Percentiles rank a stretch among this genome's conserved stretches.
These are phyloP conservation scores for Trichoderma guizhouense DNA, from an alignment of 2,329 filamentous ascomycete genomes.

Conservation along the genomic window DNA sequence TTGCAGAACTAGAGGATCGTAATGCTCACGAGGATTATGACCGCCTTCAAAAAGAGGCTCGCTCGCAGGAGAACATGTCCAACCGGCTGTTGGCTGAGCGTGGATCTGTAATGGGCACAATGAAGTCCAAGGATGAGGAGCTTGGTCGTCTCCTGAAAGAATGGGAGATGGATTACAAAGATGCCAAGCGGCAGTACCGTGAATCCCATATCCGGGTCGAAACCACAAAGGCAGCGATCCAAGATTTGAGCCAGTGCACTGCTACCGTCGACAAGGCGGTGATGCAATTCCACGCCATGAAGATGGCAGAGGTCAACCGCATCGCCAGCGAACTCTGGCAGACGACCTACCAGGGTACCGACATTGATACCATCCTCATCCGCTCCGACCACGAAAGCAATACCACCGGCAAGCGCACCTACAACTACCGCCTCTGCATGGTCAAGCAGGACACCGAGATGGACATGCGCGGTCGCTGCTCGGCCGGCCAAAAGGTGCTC, in stretches of 20 bases:
- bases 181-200: constrained; percentile 76
- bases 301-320: constrained; percentile 97
- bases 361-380: constrained; percentile 95
- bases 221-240: constrained; percentile 88
- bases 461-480: constrained; percentile 98
- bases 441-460: constrained; percentile 95
- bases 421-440: constrained; percentile 99
- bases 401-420: constrained; percentile 68
- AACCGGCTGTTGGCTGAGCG: constrained; percentile 70
- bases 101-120: constrained; percentile 69
- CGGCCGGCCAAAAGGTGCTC: constrained; percentile 92
- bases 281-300: constrained; percentile 92
- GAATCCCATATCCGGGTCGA: constrained; percentile 85
- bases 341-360: constrained; percentile 92
- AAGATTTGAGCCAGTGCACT: constrained; percentile 80
- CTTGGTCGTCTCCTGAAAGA: constrained; percentile 69
- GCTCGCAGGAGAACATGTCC: constrained; percentile 62
- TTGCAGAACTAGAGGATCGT: constrained; percentile 69
- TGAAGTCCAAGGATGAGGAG: constrained; percentile 82
- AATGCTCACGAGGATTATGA: constrained; percentile 81
- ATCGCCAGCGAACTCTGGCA: constrained; percentile 97
- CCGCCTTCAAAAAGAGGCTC: constrained; percentile 67
- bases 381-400: constrained; percentile 81
- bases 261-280: constrained; percentile 90
- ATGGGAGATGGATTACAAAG: constrained; percentile 82